phyloP scores from a whole-genome alignment of 148 eudicot genomes.

The Camellia lanceoleosa region DNA sequence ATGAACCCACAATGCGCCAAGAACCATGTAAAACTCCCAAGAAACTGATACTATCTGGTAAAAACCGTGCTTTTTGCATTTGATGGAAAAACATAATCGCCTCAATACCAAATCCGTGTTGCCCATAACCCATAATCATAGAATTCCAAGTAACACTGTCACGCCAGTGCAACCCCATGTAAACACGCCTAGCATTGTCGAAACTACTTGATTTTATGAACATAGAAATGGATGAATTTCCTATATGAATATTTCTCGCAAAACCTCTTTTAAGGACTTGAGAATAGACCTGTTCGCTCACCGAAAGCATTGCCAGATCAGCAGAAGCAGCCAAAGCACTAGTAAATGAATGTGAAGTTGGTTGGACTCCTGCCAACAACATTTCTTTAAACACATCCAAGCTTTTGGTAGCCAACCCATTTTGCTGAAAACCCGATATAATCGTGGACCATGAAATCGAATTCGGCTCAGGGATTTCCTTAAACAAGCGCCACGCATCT shows the following conservation, averaged over 20 bases:
- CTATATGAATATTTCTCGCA: slow-evolving; percentile 23
- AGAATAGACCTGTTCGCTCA: slow-evolving; percentile 28
- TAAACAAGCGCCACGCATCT: slow-evolving; percentile 33
- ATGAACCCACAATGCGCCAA: slow-evolving; percentile 29
- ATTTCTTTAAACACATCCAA: slow-evolving; percentile 28
- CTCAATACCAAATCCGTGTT: slow-evolving; percentile 25
- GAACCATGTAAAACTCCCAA: slow-evolving; percentile 32
- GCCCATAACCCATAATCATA: slow-evolving; percentile 26
- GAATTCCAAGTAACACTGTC: slow-evolving; percentile 29
- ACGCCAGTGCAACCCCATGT: slow-evolving; percentile 16
- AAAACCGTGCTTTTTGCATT: slow-evolving; percentile 24
- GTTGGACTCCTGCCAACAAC: slow-evolving; percentile 19
- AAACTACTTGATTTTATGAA: too few relatives aligned
- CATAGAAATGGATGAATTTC: slow-evolving; percentile 24
- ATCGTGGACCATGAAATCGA: slow-evolving; percentile 33
- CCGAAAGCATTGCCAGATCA: slow-evolving; percentile 28
- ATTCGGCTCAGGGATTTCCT: slow-evolving; percentile 26
- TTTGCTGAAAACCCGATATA: slow-evolving; percentile 31
- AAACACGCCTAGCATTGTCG: background rate
- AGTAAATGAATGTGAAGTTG: slow-evolving; percentile 24
- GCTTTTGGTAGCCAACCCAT: slow-evolving; percentile 24
- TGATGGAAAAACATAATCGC: slow-evolving; percentile 31
- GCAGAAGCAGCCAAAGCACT: slow-evolving; percentile 31
- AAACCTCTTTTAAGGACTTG: slow-evolving; percentile 32
- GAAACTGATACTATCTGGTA: slow-evolving; percentile 28